Evolutionary conservation across 768 basidiomycete species (phyloP).

Genomic region (Antrodiella citrinella): DNA sequence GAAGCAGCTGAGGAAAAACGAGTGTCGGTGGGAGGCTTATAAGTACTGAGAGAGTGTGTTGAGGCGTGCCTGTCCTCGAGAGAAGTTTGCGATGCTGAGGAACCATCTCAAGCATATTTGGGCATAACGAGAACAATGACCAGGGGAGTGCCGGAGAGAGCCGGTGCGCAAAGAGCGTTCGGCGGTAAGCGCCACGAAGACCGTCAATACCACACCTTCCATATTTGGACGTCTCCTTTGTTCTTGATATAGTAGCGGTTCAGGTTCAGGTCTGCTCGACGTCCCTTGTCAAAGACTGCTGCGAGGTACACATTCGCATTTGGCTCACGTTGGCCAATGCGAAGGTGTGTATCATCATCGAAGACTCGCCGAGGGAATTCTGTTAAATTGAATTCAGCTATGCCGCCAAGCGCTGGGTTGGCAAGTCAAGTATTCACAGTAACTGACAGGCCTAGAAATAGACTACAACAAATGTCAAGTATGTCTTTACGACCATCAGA

Average conservation of each 20-base stretch:
- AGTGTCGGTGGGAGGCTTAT: background rate
- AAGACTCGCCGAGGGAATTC: background rate
- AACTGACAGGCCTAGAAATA: background rate
- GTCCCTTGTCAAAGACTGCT: background rate
- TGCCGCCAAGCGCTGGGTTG: background rate
- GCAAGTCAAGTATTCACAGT: background rate
- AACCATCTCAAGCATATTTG: conserved; percentile 5
- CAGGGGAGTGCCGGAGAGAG: conserved; percentile 4
- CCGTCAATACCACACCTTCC: conserved; percentile 10
- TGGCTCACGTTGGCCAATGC: background rate
- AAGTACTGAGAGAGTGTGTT: conserved; percentile 11
- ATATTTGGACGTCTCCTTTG: conserved; percentile 15
- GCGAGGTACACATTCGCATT: background rate
- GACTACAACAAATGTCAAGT: background rate
- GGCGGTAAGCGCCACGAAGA: conserved; percentile 6
- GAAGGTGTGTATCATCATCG: background rate
- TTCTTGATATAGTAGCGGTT: conserved; percentile 13
- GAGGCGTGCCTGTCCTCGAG: conserved; percentile 8
- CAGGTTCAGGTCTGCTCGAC: background rate
- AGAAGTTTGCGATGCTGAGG: conserved; percentile 4
- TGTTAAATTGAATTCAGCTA: background rate
- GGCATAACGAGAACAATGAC: conserved; percentile 15
- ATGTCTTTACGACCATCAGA: background rate
- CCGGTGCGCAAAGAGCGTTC: conserved; percentile 4
- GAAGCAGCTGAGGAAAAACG: conserved; percentile 2